Evolutionary conservation across 257 asterid species (phyloP).

Genomic region (Lycium ferocissimum): DNA sequence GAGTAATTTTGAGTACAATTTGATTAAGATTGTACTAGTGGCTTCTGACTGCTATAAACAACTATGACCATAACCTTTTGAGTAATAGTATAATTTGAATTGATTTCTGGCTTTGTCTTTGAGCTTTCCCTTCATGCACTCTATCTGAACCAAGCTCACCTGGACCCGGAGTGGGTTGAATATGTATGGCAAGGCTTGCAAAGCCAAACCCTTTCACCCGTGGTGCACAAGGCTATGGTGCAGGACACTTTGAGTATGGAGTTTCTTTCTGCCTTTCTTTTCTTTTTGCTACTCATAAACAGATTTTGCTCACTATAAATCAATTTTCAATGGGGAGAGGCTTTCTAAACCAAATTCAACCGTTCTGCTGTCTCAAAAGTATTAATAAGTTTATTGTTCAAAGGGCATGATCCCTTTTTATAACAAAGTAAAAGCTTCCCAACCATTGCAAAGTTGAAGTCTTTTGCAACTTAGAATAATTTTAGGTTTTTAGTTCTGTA

Average conservation of each 20-base stretch:
- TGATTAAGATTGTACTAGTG: slow-evolving; percentile 3
- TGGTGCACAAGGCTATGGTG: background rate
- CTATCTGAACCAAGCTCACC: background rate
- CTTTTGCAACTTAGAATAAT: background rate
- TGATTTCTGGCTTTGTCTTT: slow-evolving; percentile 2
- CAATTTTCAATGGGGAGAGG: background rate
- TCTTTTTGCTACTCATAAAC: background rate
- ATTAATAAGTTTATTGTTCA: background rate
- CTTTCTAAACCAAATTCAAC: background rate
- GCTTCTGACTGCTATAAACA: slow-evolving; percentile 16
- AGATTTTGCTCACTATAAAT: background rate
- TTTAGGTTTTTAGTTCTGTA: background rate
- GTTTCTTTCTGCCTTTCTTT: background rate
- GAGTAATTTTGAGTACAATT: background rate
- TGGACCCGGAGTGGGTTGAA: background rate
- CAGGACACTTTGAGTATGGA: background rate
- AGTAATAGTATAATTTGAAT: background rate
- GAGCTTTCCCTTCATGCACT: slow-evolving; percentile 21
- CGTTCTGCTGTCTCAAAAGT: slow-evolving; percentile 12
- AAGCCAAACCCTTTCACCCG: background rate
- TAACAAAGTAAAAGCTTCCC: background rate
- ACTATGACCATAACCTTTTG: background rate
- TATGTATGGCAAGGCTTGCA: slow-evolving; percentile 25
- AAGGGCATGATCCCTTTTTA: slow-evolving; percentile 8
- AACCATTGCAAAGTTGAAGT: background rate